phyloP scores from a whole-genome alignment of 305 asterid species.

The Salvia sclarea region DNA sequence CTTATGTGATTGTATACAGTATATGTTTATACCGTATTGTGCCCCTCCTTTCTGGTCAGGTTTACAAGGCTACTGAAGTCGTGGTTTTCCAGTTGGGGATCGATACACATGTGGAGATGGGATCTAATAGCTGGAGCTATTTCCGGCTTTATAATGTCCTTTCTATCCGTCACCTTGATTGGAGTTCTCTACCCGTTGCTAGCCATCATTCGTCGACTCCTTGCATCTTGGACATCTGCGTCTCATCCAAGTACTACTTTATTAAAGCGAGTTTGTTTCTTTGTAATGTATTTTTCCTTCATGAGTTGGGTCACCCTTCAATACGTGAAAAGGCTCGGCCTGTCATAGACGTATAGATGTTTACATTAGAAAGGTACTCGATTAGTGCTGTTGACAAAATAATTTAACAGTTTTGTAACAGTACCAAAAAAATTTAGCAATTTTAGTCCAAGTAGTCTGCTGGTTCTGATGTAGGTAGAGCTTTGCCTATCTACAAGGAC shows the following conservation, averaged over 20 bases:
- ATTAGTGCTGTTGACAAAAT: conserved; percentile 38
- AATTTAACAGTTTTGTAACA: conserved; percentile 44
- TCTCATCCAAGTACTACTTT: conserved; percentile 33
- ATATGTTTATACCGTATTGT: neutral
- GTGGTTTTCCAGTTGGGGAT: conserved; percentile 40
- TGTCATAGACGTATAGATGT: conserved; percentile 40
- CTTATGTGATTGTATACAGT: neutral
- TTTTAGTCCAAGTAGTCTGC: conserved; percentile 15
- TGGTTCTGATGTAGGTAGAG: conserved; percentile 24
- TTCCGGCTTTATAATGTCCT: conserved; percentile 60
- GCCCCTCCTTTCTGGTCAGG: conserved; percentile 43
- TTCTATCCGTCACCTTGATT: conserved; percentile 47
- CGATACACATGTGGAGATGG: conserved; percentile 66
- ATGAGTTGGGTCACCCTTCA: conserved; percentile 80
- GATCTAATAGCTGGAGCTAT: conserved; percentile 58
- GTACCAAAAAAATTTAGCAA: conserved; percentile 25
- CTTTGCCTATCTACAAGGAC: conserved; percentile 10
- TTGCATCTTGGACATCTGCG: conserved; percentile 33
- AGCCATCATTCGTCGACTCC: conserved; percentile 37
- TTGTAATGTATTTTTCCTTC: conserved; percentile 64
- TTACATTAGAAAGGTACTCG: conserved; percentile 40
- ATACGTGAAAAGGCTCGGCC: conserved; percentile 61
- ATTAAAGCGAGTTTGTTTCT: conserved; percentile 62
- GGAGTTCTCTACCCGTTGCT: conserved; percentile 46
- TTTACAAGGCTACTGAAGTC: conserved; percentile 60